Percentiles rank a stretch among this genome's conserved stretches.
phyloP scores from a whole-genome alignment of 768 basidiomycete species.

The Guyanaporus albipodus region DNA sequence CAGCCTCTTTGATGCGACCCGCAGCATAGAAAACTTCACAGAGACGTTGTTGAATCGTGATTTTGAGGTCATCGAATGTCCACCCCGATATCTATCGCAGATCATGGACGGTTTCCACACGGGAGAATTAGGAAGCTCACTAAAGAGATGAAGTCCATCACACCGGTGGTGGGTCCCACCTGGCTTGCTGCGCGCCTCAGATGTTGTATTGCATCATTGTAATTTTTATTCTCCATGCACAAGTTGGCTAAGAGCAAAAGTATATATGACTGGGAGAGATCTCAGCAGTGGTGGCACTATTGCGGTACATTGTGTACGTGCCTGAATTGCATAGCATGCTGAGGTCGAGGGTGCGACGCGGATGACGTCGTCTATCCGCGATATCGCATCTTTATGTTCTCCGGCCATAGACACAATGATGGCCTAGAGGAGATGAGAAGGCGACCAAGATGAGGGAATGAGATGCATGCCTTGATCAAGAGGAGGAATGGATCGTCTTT shows the following conservation, averaged over 20 bases:
- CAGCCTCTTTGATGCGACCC: not conserved
- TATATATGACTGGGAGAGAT: not conserved
- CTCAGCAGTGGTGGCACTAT: not conserved
- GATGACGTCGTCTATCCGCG: not conserved
- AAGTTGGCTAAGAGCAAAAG: not conserved
- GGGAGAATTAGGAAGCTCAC: not conserved
- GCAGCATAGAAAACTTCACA: not conserved
- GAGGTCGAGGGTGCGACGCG: not conserved
- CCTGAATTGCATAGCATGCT: not conserved
- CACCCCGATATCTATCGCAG: not conserved
- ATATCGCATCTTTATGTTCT: not conserved
- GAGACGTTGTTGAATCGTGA: not conserved
- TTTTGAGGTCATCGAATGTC: not conserved
- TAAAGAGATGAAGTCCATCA: not conserved
- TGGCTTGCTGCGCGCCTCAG: not conserved
- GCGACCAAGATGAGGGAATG: not conserved
- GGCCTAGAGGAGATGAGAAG: not conserved
- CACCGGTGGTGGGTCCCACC: too few species aligned
- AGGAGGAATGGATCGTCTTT: not conserved
- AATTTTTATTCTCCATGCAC: not conserved
- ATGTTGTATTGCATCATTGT: not conserved
- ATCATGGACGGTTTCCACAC: not conserved
- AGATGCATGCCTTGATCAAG: not conserved
- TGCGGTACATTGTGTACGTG: not conserved
- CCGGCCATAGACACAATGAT: not conserved